Conservation (phyloP, 176 grass and related monocot genomes). For the Oropetium thomaeum region DNA sequence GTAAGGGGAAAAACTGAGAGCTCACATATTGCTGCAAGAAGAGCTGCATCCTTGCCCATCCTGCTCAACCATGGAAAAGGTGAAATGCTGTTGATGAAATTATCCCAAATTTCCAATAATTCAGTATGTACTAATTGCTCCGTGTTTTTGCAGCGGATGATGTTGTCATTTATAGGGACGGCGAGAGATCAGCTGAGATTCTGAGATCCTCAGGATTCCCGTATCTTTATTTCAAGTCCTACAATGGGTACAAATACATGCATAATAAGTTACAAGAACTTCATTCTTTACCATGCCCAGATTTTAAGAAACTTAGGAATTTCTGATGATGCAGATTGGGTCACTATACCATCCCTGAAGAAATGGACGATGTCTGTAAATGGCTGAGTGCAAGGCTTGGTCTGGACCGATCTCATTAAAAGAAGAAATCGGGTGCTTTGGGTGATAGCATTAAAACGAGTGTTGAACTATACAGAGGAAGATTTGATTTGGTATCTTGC, state of each 20-base stretch:
- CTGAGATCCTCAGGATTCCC: constrained; percentile 63
- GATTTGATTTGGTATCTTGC: constrained; percentile 11
- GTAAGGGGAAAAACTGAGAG: constrained; percentile 72
- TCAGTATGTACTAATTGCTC: not conserved
- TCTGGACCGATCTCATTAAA: constrained; percentile 50
- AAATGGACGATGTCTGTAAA: constrained; percentile 80
- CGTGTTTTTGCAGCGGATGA: constrained; percentile 56
- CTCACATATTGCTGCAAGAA: constrained; percentile 65
- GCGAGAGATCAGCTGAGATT: constrained; percentile 70
- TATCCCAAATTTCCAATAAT: not conserved
- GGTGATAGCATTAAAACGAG: not conserved
- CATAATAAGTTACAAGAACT: not conserved
- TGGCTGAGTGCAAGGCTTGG: constrained; percentile 62
- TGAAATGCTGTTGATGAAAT: constrained; percentile 11
- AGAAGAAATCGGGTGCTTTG: constrained; percentile 3
- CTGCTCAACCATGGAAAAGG: constrained; percentile 82
- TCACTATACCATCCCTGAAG: constrained; percentile 94
- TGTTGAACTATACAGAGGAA: not conserved
- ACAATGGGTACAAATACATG: constrained; percentile 55
- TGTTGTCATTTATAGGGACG: constrained; percentile 75
- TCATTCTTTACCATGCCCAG: not conserved
- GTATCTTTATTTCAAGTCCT: constrained; percentile 64
- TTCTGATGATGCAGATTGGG: constrained; percentile 52
- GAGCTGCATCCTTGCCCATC: constrained; percentile 64
- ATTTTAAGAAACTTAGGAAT: not conserved